Conservation (phyloP, 2,329 filamentous ascomycete genomes). For the Hirsutella thompsonii region DNA sequence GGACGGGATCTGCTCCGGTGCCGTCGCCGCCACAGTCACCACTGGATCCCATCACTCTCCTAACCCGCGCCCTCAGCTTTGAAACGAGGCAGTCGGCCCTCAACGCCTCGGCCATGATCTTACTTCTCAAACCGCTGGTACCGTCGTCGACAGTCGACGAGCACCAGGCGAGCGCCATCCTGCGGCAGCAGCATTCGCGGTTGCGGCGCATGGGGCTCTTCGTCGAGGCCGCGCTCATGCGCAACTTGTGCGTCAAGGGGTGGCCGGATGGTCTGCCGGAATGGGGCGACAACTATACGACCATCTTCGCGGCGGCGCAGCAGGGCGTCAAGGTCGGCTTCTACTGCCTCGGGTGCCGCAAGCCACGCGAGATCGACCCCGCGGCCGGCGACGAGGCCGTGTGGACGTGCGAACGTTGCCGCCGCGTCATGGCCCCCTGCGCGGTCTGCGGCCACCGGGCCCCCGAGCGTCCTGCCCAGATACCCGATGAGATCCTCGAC, state of each 20-base stretch:
- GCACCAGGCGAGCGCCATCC: conserved; percentile 40
- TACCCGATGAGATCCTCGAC: conserved; percentile 15
- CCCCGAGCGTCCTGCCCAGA: conserved; percentile 26
- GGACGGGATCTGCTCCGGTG: background rate
- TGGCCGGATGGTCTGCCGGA: conserved; percentile 37
- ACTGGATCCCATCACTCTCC: conserved; percentile 41
- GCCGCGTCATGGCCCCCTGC: conserved; percentile 38
- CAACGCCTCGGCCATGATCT: conserved; percentile 46
- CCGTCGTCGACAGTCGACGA: conserved; percentile 40
- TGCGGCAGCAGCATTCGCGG: conserved; percentile 46
- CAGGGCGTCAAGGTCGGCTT: conserved; percentile 40
- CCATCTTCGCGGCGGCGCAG: conserved; percentile 41
- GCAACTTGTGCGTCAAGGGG: conserved; percentile 46
- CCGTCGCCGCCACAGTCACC: conserved; percentile 16
- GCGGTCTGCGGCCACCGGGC: conserved; percentile 46
- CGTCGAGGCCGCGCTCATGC: conserved; percentile 45
- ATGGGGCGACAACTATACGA: conserved; percentile 42
- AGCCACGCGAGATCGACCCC: conserved; percentile 40
- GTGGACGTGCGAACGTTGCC: conserved; percentile 47
- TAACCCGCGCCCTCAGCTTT: conserved; percentile 40
- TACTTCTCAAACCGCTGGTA: conserved; percentile 45
- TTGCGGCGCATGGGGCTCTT: conserved; percentile 48
- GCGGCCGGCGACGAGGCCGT: conserved; percentile 29
- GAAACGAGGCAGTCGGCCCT: conserved; percentile 43
- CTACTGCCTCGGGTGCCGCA: conserved; percentile 41